phyloP scores from a whole-genome alignment of 2,329 filamentous ascomycete genomes.

The Karstenula rhodostoma region DNA sequence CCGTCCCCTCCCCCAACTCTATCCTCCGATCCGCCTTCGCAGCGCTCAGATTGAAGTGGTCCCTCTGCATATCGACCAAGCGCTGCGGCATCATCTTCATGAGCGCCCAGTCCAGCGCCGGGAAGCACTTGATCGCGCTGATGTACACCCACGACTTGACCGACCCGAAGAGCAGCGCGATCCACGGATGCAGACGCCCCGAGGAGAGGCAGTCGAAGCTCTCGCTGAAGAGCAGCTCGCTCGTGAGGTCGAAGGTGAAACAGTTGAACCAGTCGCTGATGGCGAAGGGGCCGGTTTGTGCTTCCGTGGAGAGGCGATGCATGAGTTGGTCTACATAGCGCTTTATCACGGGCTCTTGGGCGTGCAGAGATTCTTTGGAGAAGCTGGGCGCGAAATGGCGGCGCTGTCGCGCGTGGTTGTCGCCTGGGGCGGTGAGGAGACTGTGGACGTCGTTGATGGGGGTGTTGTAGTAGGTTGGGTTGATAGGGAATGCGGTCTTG shows the following conservation, averaged over 20 bases:
- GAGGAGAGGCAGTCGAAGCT: slow-evolving; percentile 47
- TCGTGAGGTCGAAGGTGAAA: slow-evolving; percentile 34
- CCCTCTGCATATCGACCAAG: slow-evolving; percentile 12
- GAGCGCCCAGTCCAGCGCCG: slow-evolving; percentile 10
- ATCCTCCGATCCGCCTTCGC: slow-evolving; percentile 19
- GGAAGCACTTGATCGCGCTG: slow-evolving; percentile 11
- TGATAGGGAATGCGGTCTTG: slow-evolving; percentile 27
- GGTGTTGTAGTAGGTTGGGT: slow-evolving; percentile 8
- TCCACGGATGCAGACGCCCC: slow-evolving; percentile 43
- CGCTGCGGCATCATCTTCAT: slow-evolving; percentile 12
- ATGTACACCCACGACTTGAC: slow-evolving; percentile 8
- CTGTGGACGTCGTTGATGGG: slow-evolving; percentile 10
- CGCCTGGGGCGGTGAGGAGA: slow-evolving; percentile 20
- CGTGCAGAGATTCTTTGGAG: slow-evolving; percentile 43
- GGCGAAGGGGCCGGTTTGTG: background rate
- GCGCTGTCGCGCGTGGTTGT: too few species aligned
- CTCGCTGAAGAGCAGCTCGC: slow-evolving; percentile 61
- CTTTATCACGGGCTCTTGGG: slow-evolving; percentile 45
- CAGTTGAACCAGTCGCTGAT: slow-evolving; percentile 20
- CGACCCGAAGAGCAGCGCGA: slow-evolving; percentile 20
- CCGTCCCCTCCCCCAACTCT: slow-evolving; percentile 6
- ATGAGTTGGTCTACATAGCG: slow-evolving; percentile 44
- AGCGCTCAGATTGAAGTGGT: slow-evolving; percentile 15
- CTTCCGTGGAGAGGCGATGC: slow-evolving; percentile 16
- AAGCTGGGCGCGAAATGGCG: slow-evolving; percentile 43